Base-by-base conservation (phyloP, 1,284 basidiomycete species). In the Pulveroboletus ridleyi region DNA sequence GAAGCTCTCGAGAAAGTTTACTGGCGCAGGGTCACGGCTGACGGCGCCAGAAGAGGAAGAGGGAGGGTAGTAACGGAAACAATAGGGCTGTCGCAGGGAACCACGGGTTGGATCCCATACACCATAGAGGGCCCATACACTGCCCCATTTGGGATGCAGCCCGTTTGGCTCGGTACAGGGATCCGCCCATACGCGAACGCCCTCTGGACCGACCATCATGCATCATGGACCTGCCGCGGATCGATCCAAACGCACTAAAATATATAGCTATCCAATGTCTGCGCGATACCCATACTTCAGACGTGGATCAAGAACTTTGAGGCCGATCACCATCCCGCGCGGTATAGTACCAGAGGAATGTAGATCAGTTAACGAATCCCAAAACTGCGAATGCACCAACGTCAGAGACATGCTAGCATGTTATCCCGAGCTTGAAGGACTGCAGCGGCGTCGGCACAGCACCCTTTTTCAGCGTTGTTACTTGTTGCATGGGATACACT, bases 81-180 rank as follows among this genome's bases (percentile, higher is more conserved):
- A 98, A 66, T 90, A 84, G 0, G 95, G 91, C 49, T 83, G 80
- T 62, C 96, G 82, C 4, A 97, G 75, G 44, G 84, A 86, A 20
- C 89, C 88, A 0, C 89, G 88, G 57, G 86, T 80, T 64, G 88
- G 58, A 73, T 98, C 92, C 97, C 97, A 99, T 0, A 99, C 92
- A 61, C 91, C 95, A 74, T 99, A 96, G 70, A 88, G 86, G 0
- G 95, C 96, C 97, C 97, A 99, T 41, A 95, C 80, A 74, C 96
- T 11, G 63, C 80, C 61, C 80, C 77, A 76, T 58, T 77, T 81
- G 13, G 83, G 80, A 69, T 90, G 84, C 15, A 83, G 76, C 29
- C 88, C 78, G 23, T 79, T 71, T 17, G 71, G 77, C 20, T 74
- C 80, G 68, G 49, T 80, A 72, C 68, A 77, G 1, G 85, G 84